Conservation (phyloP, 78 protist genomes). For the Isochrysis galbana region DNA sequence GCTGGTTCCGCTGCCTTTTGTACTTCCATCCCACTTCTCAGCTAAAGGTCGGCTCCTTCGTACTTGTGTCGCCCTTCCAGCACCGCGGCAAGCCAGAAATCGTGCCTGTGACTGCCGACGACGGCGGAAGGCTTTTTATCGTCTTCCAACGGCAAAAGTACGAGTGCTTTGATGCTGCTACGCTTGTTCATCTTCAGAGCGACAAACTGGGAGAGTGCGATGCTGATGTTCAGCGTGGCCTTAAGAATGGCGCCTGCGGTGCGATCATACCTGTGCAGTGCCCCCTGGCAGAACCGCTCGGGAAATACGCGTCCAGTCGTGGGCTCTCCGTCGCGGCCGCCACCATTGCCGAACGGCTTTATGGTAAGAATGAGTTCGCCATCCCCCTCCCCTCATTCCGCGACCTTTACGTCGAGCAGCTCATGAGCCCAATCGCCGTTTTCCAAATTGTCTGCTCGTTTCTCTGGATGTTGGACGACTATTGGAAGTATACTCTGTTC, state of each 20-base stretch:
- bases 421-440: conserved; percentile 96
- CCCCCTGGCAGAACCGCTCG: no score
- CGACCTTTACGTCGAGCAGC: conserved; percentile 89
- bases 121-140: background rate
- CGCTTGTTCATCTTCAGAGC: background rate
- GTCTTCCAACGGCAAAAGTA: background rate
- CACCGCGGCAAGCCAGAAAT: background rate
- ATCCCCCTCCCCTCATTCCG: conserved; percentile 90
- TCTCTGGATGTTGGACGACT: conserved; percentile 96
- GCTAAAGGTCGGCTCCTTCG: background rate
- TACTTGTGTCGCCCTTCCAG: background rate
- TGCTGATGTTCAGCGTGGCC: background rate
- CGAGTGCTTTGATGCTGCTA: background rate
- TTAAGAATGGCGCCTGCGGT: background rate
- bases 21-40: no score
- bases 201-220: background rate
- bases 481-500: conserved; percentile 88
- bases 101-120: background rate
- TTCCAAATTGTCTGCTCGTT: conserved; percentile 92
- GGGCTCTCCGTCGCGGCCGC: background rate
- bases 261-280: no score
- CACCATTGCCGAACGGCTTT: no score
- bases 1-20: no score
- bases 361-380: conserved; percentile 43
- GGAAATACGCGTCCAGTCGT: background rate